phyloP scores from a whole-genome alignment of 2,329 filamentous ascomycete genomes.

The Stenocarpella maydis region DNA sequence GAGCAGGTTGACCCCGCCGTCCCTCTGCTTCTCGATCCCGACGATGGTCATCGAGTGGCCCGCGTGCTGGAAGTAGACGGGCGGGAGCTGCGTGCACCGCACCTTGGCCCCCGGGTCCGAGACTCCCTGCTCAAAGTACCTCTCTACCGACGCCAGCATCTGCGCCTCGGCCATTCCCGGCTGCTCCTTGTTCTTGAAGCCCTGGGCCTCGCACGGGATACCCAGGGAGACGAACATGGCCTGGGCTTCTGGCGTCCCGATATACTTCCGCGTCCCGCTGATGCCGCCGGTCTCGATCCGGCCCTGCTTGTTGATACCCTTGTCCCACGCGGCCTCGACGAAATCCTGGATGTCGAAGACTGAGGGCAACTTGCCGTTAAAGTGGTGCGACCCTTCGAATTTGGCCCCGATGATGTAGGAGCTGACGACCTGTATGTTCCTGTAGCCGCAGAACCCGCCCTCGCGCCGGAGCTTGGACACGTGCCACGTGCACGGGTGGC shows the following conservation, averaged over 20 bases:
- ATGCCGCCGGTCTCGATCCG: constrained; percentile 87
- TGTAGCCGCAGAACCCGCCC: constrained; percentile 93
- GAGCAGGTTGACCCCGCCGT: constrained; percentile 74
- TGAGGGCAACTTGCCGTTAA: constrained; percentile 71
- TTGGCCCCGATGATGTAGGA: constrained; percentile 75
- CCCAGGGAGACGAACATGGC: constrained; percentile 76
- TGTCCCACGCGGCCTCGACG: constrained; percentile 90
- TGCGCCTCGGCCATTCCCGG: constrained; percentile 58
- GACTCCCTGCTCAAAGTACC: constrained; percentile 73
- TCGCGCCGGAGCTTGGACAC: constrained; percentile 84
- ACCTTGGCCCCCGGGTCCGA: constrained; percentile 66
- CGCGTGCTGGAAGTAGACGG: constrained; percentile 89
- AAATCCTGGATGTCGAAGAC: constrained; percentile 85
- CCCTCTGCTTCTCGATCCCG: constrained; percentile 75
- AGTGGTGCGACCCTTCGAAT: constrained; percentile 65
- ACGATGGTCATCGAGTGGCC: constrained; percentile 93
- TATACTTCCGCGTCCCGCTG: constrained; percentile 89
- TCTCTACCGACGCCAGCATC: constrained; percentile 73
- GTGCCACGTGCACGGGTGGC: constrained; percentile 77
- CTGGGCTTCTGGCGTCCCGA: constrained; percentile 91
- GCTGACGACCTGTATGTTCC: constrained; percentile 91
- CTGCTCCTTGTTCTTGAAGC: constrained; percentile 58
- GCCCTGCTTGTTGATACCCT: constrained; percentile 78
- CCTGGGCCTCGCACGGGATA: constrained; percentile 73
- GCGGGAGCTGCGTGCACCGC: constrained; percentile 75